A percentile compares a stretch with the other conserved stretches of the same genome.
Evolutionary conservation across 768 basidiomycete species (phyloP).

Genomic region (Suillus hirtellus): DNA sequence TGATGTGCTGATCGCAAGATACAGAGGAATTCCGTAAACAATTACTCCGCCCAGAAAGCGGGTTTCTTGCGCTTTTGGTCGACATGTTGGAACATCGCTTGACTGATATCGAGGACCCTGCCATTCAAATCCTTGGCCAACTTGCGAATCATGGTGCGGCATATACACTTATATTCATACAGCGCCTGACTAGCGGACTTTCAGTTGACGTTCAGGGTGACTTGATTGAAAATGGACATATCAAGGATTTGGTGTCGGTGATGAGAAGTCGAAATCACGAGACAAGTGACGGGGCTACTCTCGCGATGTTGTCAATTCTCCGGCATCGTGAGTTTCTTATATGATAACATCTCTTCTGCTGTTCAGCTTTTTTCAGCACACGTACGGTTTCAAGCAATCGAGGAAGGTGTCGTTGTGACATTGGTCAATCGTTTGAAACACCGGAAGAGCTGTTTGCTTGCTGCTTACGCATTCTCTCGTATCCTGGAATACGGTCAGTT

Average conservation of each 20-base stretch:
- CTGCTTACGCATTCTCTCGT: slow-evolving; percentile 8
- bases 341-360: neutral
- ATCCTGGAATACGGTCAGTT: slow-evolving; percentile 3
- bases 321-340: slow-evolving; percentile 1
- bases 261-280: slow-evolving; percentile 6
- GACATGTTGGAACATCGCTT: slow-evolving; percentile 12
- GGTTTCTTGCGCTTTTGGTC: slow-evolving; percentile 1
- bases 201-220: slow-evolving; percentile 5
- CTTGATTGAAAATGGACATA: slow-evolving; percentile 3
- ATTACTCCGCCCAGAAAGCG: neutral
- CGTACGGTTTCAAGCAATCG: neutral
- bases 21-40: neutral
- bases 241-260: neutral
- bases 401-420: slow-evolving; percentile 1
- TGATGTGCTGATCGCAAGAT: neutral
- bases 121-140: slow-evolving; percentile 8
- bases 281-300: slow-evolving; percentile 3
- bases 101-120: slow-evolving; percentile 11
- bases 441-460: slow-evolving; percentile 1
- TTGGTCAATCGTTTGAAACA: slow-evolving; percentile 8
- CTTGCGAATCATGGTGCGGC: slow-evolving; percentile 1
- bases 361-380: neutral
- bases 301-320: slow-evolving; percentile 5
- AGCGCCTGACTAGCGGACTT: neutral
- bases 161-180: neutral